Percentiles rank a stretch among this genome's conserved stretches.
phyloP scores from a whole-genome alignment of 805 yeast species.

The Nakazawaea siamensis region DNA sequence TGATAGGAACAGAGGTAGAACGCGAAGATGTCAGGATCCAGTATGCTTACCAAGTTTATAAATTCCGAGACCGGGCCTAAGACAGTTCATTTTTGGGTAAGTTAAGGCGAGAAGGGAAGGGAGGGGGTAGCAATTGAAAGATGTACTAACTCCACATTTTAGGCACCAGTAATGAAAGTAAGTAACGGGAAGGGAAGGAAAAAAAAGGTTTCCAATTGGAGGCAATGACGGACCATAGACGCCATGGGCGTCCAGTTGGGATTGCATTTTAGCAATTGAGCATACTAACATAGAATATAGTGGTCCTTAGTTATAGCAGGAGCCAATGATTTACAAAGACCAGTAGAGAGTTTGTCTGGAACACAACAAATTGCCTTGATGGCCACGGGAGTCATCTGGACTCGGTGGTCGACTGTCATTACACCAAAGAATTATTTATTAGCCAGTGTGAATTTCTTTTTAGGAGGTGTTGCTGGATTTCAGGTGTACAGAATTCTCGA shows the following conservation, averaged over 20 bases:
- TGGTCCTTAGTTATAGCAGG: slow-evolving; percentile 95
- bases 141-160: slow-evolving; percentile 3
- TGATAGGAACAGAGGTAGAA: neutral
- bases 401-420: slow-evolving; percentile 95
- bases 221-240: too few species aligned
- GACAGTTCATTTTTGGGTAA: slow-evolving; percentile 96
- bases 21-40: slow-evolving; percentile 34
- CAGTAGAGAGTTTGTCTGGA: slow-evolving; percentile 87
- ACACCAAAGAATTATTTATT: slow-evolving; percentile 78
- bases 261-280: too few species aligned
- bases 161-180: slow-evolving; percentile 54
- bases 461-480: slow-evolving; percentile 82
- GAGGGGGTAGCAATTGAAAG: too few species aligned
- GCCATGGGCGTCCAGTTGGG: too few species aligned
- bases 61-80: slow-evolving; percentile 90
- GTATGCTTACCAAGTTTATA: slow-evolving; percentile 66
- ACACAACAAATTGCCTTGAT: slow-evolving; percentile 81
- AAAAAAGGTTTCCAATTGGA: neutral
- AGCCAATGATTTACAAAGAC: slow-evolving; percentile 75
- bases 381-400: slow-evolving; percentile 94
- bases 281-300: too few species aligned
- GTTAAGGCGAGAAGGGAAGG: too few species aligned
- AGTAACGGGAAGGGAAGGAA: slow-evolving; percentile 5
- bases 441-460: slow-evolving; percentile 91
- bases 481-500: slow-evolving; percentile 67